A percentile compares a stretch with the other conserved stretches of the same genome.
Conservation (phyloP, 371 early-diverging fungal genomes). For the Mucor sp. region DNA sequence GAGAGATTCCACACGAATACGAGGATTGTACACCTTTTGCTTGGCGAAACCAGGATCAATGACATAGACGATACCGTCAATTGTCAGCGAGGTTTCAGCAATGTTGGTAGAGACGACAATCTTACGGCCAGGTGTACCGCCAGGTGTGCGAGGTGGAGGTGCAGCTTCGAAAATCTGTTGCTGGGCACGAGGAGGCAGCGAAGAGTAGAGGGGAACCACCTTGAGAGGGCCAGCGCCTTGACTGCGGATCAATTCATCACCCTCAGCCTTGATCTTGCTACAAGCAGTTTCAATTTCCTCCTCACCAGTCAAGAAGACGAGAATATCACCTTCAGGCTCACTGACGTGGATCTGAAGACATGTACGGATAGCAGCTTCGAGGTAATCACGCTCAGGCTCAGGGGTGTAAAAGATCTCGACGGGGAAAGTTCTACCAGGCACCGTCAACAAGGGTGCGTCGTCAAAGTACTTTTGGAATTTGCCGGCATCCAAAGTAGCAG, state of each 20-base stretch:
- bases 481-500: slow-evolving; percentile 78
- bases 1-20: slow-evolving; percentile 84
- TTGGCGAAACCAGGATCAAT: slow-evolving; percentile 99
- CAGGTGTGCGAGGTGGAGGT: slow-evolving; percentile 74
- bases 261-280: slow-evolving; percentile 68
- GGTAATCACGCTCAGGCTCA: slow-evolving; percentile 86
- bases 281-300: slow-evolving; percentile 94
- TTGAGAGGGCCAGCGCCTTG: slow-evolving; percentile 69
- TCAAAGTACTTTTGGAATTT: slow-evolving; percentile 67
- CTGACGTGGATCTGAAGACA: slow-evolving; percentile 83
- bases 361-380: slow-evolving; percentile 85
- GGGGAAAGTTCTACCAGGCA: slow-evolving; percentile 91
- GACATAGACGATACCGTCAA: slow-evolving; percentile 98
- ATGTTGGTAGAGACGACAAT: slow-evolving; percentile 97
- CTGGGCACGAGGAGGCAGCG: slow-evolving; percentile 90
- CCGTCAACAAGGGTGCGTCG: slow-evolving; percentile 55
- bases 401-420: slow-evolving; percentile 91
- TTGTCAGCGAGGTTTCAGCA: slow-evolving; percentile 98
- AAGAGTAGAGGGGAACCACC: slow-evolving; percentile 92
- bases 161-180: slow-evolving; percentile 90
- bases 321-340: slow-evolving; percentile 88
- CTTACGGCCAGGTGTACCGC: slow-evolving; percentile 89
- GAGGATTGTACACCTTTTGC: slow-evolving; percentile 97
- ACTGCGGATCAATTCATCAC: slow-evolving; percentile 60
- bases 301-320: slow-evolving; percentile 92